Base-by-base conservation (phyloP, 306 rosid species). In the Quercus engelmannii region DNA sequence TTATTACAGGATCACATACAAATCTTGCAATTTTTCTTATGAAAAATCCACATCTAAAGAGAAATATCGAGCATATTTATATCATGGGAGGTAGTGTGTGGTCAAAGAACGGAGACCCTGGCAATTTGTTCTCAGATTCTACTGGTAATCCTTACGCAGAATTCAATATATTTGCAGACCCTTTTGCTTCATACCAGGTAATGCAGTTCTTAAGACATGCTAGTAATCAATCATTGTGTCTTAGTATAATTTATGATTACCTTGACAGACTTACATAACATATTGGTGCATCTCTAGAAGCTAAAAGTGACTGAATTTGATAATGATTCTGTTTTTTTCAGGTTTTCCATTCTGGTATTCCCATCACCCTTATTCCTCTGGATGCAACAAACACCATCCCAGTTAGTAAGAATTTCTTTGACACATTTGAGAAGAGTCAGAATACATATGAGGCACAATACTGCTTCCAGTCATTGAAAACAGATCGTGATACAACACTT, bases 111-210 rank as follows among this genome's bases (percentile, higher is more conserved):
- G 96, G 98, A 71, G 90, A 90, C 74, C 91, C 35, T 18, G 99
- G 99, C 35, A 95, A 93, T 61, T 71, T 95, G 90, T 93, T 85
- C 83, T 89, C 93, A 0, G 90, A 77, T 75, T 91, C 84, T 74
- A 80, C 91, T 7, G 77, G 96, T 56, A 93, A 95, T 76, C 89
- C 99, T 82, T 93, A 87, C 78, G 99, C 89, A 23, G 99, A 95
- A 80, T 95, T 91, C 89, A 95, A 95, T 56, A 77, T 95, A 5
- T 91, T 91, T 73, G 97, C 85, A 52, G 99, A 95, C 74, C 98
- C 98, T 85, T 95, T 95, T 87, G 98, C 98, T 23, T 97, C 99
- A 58, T 90, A 92, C 57, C 96, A 91, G 97, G 99, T 94, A 75
- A 11, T 68, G 52, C 30, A 51, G 63, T 7, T 77, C 56, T 54